phyloP scores from a whole-genome alignment of 1,139 yeast species.

The Eremothecium coryli region DNA sequence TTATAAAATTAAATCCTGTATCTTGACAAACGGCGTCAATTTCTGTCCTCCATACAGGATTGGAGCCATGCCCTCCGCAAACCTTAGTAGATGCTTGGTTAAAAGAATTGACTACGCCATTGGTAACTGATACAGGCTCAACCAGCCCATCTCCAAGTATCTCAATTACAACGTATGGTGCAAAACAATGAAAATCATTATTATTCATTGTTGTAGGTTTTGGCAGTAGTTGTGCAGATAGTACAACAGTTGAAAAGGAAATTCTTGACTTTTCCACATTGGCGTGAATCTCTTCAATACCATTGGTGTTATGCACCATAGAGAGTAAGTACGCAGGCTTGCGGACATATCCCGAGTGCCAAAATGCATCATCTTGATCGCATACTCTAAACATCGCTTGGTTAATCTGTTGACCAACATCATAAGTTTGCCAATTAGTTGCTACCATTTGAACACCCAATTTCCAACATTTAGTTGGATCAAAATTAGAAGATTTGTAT shows the following conservation, averaged over 20 bases:
- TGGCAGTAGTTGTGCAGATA: conserved; percentile 84
- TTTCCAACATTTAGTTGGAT: conserved; percentile 72
- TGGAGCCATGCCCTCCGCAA: conserved; percentile 58
- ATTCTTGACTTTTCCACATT: conserved; percentile 15
- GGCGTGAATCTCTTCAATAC: conserved; percentile 22
- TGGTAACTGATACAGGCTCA: conserved; percentile 37
- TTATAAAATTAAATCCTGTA: conserved; percentile 41
- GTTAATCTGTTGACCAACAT: conserved; percentile 81
- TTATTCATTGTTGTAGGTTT: conserved; percentile 40
- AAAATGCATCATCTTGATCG: conserved; percentile 29
- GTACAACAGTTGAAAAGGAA: conserved; percentile 38
- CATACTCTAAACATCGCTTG: conserved; percentile 66
- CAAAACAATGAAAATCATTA: conserved; percentile 14
- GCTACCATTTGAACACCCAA: conserved; percentile 93
- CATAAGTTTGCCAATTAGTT: conserved; percentile 93
- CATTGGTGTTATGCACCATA: conserved; percentile 19
- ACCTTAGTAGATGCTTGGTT: conserved; percentile 19
- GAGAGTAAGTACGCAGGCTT: conserved; percentile 46
- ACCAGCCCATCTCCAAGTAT: conserved; percentile 21
- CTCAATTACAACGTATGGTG: conserved; percentile 23
- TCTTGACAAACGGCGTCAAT: conserved; percentile 40
- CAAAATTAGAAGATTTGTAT: conserved; percentile 68
- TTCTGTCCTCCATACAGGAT: conserved; percentile 67
- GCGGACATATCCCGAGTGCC: conserved; percentile 58
- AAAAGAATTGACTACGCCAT: conserved; percentile 14